Evolutionary conservation across 345 rosid species (phyloP).

Genomic region (Arabis hirsuta): DNA sequence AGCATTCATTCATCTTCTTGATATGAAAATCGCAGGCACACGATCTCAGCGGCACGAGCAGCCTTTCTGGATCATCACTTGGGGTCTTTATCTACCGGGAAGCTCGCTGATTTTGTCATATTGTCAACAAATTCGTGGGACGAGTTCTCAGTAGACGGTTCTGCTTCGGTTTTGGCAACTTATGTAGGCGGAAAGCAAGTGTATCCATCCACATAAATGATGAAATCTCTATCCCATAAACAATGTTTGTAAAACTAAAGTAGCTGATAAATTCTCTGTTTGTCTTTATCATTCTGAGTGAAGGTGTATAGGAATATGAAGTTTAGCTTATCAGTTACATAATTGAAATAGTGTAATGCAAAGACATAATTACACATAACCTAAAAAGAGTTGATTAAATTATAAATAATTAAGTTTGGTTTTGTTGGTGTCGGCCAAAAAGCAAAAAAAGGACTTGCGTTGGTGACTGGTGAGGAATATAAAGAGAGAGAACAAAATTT

Average conservation of each 20-base stretch:
- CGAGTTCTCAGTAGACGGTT: slow-evolving; percentile 56
- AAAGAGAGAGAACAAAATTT: slow-evolving; percentile 12
- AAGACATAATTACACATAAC: too few relatives aligned
- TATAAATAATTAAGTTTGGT: too few relatives aligned
- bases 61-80: slow-evolving; percentile 75
- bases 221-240: neutral
- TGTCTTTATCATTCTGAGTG: neutral
- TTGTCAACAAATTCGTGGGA: slow-evolving; percentile 66
- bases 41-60: slow-evolving; percentile 82
- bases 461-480: too few relatives aligned
- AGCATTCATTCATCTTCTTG: slow-evolving; percentile 3
- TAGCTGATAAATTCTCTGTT: neutral
- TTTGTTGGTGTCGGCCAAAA: too few relatives aligned
- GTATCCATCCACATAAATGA: slow-evolving; percentile 45
- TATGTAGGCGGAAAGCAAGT: slow-evolving; percentile 67
- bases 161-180: slow-evolving; percentile 63
- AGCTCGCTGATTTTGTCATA: slow-evolving; percentile 80
- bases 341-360: neutral
- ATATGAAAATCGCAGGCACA: slow-evolving; percentile 57
- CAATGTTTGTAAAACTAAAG: neutral
- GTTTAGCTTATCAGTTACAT: neutral
- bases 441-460: too few relatives aligned
- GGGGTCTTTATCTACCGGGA: slow-evolving; percentile 79
- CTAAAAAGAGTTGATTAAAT: too few relatives aligned
- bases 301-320: neutral